These are phyloP conservation scores for Terana coerulea DNA, from an alignment of 768 basidiomycete genomes.

Conservation along the genomic window DNA sequence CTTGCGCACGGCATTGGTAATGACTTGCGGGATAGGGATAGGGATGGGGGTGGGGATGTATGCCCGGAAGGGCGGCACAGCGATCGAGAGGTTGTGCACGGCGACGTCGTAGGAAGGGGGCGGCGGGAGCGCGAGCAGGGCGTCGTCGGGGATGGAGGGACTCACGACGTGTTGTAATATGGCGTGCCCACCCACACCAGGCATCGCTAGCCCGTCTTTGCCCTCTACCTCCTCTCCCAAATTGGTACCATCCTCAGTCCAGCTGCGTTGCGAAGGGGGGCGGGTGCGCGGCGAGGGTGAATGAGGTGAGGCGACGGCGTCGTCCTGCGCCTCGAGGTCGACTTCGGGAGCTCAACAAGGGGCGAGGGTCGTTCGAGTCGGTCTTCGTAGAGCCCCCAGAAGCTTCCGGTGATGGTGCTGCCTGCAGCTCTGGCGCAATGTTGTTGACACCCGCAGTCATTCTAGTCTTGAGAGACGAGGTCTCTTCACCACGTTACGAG, in stretches of 20 bases:
- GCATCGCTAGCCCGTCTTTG: background rate
- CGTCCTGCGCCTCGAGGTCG: background rate
- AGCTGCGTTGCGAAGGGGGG: background rate
- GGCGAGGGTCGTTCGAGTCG: too few species aligned
- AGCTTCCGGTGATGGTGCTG: too few species aligned
- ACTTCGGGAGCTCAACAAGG: too few species aligned
- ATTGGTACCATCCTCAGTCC: background rate
- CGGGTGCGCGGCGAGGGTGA: background rate
- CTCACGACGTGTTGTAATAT: background rate
- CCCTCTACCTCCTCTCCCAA: background rate
- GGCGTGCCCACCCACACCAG: background rate
- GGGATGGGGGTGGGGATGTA: slow-evolving; percentile 15
- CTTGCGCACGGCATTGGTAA: slow-evolving; percentile 6
- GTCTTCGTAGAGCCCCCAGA: too few species aligned
- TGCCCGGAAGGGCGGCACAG: slow-evolving; percentile 4
- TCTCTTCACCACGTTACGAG: too few species aligned
- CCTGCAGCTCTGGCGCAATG: too few species aligned
- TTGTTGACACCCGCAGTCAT: too few species aligned
- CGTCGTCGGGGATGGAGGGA: background rate
- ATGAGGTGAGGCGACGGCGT: background rate
- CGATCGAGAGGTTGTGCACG: slow-evolving; percentile 8
- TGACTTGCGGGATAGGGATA: slow-evolving; percentile 5
- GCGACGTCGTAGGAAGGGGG: slow-evolving; percentile 12
- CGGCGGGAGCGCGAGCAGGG: slow-evolving; percentile 7
- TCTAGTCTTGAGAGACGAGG: too few species aligned